phyloP scores from a whole-genome alignment of 164 flowering plant species.

The Stephania yunnanensis region DNA sequence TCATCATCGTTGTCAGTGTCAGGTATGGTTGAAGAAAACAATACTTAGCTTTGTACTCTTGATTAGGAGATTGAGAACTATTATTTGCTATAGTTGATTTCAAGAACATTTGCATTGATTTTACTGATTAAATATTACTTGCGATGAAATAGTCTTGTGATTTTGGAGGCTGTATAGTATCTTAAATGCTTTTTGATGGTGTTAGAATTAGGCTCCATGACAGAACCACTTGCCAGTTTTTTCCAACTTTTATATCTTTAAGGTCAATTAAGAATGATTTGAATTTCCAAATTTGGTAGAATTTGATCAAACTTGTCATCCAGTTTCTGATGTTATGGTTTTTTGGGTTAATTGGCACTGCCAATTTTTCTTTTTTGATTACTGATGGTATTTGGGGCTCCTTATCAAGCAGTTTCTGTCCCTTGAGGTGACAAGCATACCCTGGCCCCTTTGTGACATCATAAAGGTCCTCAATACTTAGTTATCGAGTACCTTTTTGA shows the following conservation, averaged over 20 bases:
- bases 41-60: not conserved
- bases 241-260: not conserved
- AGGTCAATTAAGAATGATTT: not conserved
- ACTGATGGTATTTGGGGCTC: not conserved
- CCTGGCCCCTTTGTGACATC: no score
- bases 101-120: not conserved
- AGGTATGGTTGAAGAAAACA: conserved; percentile 34
- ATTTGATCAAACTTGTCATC: not conserved
- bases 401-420: no score
- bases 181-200: no score
- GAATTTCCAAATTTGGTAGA: not conserved
- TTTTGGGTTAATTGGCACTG: not conserved
- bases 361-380: not conserved
- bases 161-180: not conserved
- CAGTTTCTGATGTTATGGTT: not conserved
- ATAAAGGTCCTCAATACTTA: no score
- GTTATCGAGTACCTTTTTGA: no score
- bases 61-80: not conserved
- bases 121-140: not conserved
- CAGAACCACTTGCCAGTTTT: no score
- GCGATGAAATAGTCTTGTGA: not conserved
- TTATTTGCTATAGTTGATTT: not conserved
- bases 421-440: no score
- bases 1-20: conserved; percentile 87
- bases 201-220: no score